Evolutionary conservation across 495 filamentous ascomycete species (phyloP).

Genomic region (Poronia punctata): DNA sequence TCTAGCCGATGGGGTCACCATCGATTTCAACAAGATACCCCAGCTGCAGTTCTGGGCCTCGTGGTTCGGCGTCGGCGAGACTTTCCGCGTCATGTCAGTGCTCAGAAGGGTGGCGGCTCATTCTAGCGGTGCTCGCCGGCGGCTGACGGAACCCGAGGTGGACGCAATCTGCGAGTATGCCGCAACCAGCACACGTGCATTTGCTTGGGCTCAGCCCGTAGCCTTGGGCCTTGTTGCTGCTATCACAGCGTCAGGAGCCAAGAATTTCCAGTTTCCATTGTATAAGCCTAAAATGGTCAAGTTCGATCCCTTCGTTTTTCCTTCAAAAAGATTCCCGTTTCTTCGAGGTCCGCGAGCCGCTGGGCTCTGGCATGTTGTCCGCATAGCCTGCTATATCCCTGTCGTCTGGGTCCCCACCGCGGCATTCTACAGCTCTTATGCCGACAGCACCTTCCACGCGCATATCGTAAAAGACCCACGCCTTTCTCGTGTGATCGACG

Average conservation of each 20-base stretch:
- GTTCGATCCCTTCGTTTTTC: conserved; percentile 16
- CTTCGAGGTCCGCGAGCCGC: not conserved
- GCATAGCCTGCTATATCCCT: conserved; percentile 2
- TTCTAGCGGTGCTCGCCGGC: conserved; percentile 3
- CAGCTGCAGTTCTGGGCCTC: conserved; percentile 7
- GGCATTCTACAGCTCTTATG: conserved; percentile 4
- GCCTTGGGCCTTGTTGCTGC: not conserved
- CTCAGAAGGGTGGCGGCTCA: not conserved
- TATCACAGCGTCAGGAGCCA: not conserved
- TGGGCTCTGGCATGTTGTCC: conserved; percentile 8
- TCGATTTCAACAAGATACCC: conserved; percentile 18
- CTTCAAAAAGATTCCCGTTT: conserved; percentile 2
- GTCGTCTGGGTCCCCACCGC: not conserved
- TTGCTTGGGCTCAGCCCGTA: not conserved
- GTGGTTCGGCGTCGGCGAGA: not conserved
- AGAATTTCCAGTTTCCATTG: conserved; percentile 16
- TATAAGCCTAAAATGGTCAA: conserved; percentile 9
- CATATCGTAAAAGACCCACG: conserved; percentile 8
- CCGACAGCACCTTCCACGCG: not conserved
- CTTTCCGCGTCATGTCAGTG: not conserved
- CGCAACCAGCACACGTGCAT: not conserved
- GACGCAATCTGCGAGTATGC: conserved; percentile 11
- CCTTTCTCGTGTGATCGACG: conserved; percentile 2
- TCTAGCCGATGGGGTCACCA: conserved; percentile 19
- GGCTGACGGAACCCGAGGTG: conserved; percentile 13